Evolutionary conservation across 331 rosid genomes (phyloP), one percentile per base, ranked within the genome.

Genomic region (Telfairia occidentalis): DNA sequence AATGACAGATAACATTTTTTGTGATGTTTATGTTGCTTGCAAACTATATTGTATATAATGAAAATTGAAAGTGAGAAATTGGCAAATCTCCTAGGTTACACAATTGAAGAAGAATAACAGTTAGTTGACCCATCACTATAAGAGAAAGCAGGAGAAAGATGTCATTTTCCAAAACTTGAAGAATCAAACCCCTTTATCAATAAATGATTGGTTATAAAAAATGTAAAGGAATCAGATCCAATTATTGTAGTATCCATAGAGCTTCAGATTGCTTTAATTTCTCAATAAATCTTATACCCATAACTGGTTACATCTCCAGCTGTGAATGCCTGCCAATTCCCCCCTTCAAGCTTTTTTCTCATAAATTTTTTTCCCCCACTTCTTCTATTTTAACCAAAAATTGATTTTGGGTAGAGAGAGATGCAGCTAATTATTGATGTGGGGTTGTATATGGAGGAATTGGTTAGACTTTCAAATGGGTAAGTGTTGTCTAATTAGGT

Each of bases 121-220:
- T 55, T 55, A 55, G 32, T 55, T 55, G 61, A 55, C 61, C 61
- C 23, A 55, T 21, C 61, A 23, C 61, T 55, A 55, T 7, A 21
- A 55, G 15, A 55, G 26, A 55, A 9, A 11, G 32, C 16, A 57
- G 16, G 34, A 38, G 73, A 65, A 30, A 65, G 52, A 65, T 65
- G 73, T 65, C 52, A 65, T 38, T 65, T 65, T 37, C 73, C 15
- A 65, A 38, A 37, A 32, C 15, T 16, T 16, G 26, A 60, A 65
- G 72, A 65, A 65, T 42, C 5, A 67, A 40, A 37, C 3, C 28
- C 19, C 15, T 42, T 70, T 1, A 70, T 70, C 75, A 70, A 45
- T 70, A 70, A 70, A 70, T 70, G 75, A 69, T 69, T 69, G 74
- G 74, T 26, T 69, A 32, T 15, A 45, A 13, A 70, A 70, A 43